Conservation (phyloP, 208 protist species). For the Naegleria gruberi region DNA sequence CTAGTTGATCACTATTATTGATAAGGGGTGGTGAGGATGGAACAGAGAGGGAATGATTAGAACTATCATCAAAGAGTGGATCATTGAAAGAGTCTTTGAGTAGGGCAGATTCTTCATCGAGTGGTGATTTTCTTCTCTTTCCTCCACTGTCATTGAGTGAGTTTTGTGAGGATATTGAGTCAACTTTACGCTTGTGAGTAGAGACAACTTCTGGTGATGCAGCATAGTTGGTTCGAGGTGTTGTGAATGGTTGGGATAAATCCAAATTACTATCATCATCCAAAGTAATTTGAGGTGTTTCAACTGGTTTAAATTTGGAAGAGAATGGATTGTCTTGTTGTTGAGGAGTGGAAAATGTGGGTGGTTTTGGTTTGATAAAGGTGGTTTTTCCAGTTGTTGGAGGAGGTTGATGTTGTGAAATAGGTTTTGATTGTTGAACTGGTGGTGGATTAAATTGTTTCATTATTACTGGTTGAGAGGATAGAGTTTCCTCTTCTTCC, state of each 20-base stretch:
- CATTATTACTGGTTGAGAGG: background rate
- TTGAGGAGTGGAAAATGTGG: too few relatives aligned
- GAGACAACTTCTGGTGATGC: too few relatives aligned
- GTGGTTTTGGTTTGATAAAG: background rate
- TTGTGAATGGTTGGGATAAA: background rate
- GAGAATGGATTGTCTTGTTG: background rate
- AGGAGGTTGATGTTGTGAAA: background rate
- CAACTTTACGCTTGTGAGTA: too few relatives aligned
- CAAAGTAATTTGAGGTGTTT: background rate
- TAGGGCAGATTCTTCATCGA: background rate
- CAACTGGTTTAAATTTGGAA: background rate
- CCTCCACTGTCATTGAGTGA: background rate
- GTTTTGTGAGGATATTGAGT: background rate
- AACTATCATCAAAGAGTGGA: background rate
- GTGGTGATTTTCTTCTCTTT: background rate
- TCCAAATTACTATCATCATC: background rate
- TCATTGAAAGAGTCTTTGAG: background rate
- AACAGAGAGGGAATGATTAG: background rate
- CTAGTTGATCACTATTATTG: too few relatives aligned
- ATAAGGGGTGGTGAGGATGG: background rate
- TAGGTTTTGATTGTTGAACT: background rate
- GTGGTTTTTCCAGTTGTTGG: background rate
- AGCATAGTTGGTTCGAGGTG: too few relatives aligned
- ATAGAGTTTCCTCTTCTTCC: too few relatives aligned
- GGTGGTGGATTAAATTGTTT: background rate